Evolutionary conservation across 345 rosid genomes (phyloP).

Genomic region (Balakata baccata): DNA sequence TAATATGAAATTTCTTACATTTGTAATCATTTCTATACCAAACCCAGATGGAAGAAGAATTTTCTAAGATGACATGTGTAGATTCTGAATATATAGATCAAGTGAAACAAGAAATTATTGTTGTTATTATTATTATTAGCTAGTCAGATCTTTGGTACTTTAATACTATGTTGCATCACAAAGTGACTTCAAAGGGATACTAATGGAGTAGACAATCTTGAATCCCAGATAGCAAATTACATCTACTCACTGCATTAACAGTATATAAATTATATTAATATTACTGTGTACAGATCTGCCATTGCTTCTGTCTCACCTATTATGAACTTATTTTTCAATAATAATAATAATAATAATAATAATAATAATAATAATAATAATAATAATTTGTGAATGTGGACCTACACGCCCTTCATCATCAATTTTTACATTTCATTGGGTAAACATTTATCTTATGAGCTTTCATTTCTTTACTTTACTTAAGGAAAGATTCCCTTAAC

Average conservation of each 20-base stretch:
- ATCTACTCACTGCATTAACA: conserved; percentile 1
- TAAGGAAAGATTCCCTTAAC: conserved; percentile 34
- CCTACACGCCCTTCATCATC: conserved; percentile 13
- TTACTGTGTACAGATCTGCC: conserved; percentile 24
- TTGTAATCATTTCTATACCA: no score
- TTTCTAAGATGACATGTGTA: no score
- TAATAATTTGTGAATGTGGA: conserved; percentile 20
- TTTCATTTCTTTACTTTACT: conserved; percentile 11
- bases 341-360: no score
- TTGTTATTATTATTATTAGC: neutral
- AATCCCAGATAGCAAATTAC: conserved; percentile 13
- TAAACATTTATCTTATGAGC: conserved; percentile 16
- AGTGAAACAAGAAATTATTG: neutral
- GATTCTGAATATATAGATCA: no score
- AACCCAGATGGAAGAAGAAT: no score
- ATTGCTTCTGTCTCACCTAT: conserved; percentile 39
- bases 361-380: neutral
- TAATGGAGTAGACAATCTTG: conserved; percentile 6
- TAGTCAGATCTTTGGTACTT: neutral
- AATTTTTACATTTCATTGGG: conserved; percentile 15
- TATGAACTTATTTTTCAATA: conserved; percentile 10
- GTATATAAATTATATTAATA: neutral
- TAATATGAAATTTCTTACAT: no score
- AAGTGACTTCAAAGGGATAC: conserved; percentile 13
- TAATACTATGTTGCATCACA: neutral